Conservation (phyloP, 164 flowering plant genomes). For the Akebia trifoliata region DNA sequence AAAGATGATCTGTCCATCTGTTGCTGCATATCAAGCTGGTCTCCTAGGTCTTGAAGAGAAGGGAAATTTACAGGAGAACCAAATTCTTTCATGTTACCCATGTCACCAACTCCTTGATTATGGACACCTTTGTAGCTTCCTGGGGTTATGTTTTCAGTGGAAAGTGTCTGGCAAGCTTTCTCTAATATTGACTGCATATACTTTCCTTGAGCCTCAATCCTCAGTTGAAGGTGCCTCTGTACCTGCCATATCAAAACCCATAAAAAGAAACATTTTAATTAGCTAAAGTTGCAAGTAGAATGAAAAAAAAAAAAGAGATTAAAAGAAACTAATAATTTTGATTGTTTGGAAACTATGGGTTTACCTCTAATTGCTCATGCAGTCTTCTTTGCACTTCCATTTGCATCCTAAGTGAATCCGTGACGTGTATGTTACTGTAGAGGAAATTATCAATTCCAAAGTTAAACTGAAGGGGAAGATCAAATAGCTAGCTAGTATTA, state of each 20-base stretch:
- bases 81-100: constrained; percentile 45
- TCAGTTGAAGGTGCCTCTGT: constrained; percentile 83
- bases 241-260: constrained; percentile 41
- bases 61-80: constrained; percentile 52
- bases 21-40: constrained; percentile 47
- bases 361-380: constrained; percentile 96
- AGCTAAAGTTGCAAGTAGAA: too few relatives aligned
- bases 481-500: not conserved
- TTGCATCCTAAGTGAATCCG: constrained; percentile 80
- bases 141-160: constrained; percentile 51
- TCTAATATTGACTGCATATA: constrained; percentile 93
- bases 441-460: not conserved
- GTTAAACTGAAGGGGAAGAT: not conserved
- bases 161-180: constrained; percentile 91
- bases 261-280: too few relatives aligned
- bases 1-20: constrained; percentile 37
- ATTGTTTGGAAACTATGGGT: not conserved
- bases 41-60: constrained; percentile 74
- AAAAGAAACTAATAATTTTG: not conserved
- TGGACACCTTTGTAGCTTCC: constrained; percentile 35
- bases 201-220: constrained; percentile 98
- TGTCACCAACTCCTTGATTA: constrained; percentile 31
- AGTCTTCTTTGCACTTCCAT: constrained; percentile 97
- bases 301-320: not conserved
- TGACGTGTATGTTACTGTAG: constrained; percentile 49